Evolutionary conservation across 2,329 filamentous ascomycete species (phyloP), one percentile per base, ranked within the genome.

Genomic region (Venturia asperata): DNA sequence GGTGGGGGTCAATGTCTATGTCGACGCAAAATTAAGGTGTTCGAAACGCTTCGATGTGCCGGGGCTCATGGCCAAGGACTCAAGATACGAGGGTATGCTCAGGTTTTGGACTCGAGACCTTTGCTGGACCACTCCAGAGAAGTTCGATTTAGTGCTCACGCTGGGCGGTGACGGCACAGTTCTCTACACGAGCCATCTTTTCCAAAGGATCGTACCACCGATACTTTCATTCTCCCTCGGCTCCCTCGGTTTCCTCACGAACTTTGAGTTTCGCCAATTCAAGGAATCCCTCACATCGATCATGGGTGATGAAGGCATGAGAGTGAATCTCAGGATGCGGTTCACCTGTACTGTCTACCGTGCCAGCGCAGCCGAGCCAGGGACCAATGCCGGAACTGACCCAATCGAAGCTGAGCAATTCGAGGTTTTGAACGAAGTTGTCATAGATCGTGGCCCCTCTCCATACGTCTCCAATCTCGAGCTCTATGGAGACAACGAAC

Each of bases 341-440:
- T 99, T 99, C 76, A 99, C 94, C 19, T 97, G 93, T 79, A 97
- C 94, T 0, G 92, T 99, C 10, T 97, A 93, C 79, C 89, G 93
- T 56, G 83, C 88, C 69, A 69, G 19, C 70, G 70, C 17, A 24
- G 41, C 66, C 64, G 66, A 66, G 10, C 66, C 66, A 39, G 72
- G 93, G 55, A 83, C 88, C 69, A 71, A 74, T 47, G 60, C 67
- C 64, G 17, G 52, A 15, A 11, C 70, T 73, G 17, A 74, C 73
- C 52, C 76, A 75, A 88, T 94, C 70, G 92, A 97, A 76, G 91
- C 89, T 56, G 93, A 97, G 78, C 92, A 96, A 72, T 97, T 97
- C 69, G 94, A 99, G 78, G 93, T 99, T 24, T 86, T 99, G 21
- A 66, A 66, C 42, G 65, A 66, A 63, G 87, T 99, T 63, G 93